phyloP scores from a whole-genome alignment of 768 basidiomycete genomes.

The Termitomyces sp. region DNA sequence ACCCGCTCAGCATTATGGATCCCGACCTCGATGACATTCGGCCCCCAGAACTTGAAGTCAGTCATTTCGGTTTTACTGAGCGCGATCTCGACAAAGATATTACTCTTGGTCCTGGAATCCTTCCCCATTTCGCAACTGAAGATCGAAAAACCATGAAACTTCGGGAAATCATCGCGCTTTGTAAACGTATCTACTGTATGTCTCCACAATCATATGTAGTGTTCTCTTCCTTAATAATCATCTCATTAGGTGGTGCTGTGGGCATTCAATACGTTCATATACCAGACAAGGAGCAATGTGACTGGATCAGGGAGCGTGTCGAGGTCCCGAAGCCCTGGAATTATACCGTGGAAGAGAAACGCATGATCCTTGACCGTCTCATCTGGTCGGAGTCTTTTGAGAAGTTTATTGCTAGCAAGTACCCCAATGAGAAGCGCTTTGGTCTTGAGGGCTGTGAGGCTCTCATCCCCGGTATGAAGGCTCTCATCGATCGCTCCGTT shows the following conservation, averaged over 20 bases:
- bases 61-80: constrained; percentile 93
- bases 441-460: constrained; percentile 98
- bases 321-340: constrained; percentile 97
- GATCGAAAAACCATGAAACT: constrained; percentile 87
- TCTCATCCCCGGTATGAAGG: constrained; percentile 99
- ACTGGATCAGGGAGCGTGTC: constrained; percentile 97
- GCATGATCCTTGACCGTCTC: constrained; percentile 97
- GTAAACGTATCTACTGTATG: constrained; percentile 94
- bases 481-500: constrained; percentile 96
- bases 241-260: constrained; percentile 67
- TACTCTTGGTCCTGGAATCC: constrained; percentile 90
- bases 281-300: constrained; percentile 96
- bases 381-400: constrained; percentile 99
- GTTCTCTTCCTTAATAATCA: background rate
- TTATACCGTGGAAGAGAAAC: constrained; percentile 97
- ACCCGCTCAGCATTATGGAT: constrained; percentile 91
- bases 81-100: constrained; percentile 94
- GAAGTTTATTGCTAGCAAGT: constrained; percentile 97
- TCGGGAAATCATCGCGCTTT: constrained; percentile 85
- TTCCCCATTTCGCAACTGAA: constrained; percentile 90
- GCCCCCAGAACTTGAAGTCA: constrained; percentile 90
- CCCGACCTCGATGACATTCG: constrained; percentile 76
- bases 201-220: constrained; percentile 14
- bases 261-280: constrained; percentile 95
- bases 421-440: constrained; percentile 99